Percentiles rank a stretch among this genome's conserved stretches.
Evolutionary conservation across 352 stramenopile species (phyloP).

Genomic region (Phytophthora cajani): DNA sequence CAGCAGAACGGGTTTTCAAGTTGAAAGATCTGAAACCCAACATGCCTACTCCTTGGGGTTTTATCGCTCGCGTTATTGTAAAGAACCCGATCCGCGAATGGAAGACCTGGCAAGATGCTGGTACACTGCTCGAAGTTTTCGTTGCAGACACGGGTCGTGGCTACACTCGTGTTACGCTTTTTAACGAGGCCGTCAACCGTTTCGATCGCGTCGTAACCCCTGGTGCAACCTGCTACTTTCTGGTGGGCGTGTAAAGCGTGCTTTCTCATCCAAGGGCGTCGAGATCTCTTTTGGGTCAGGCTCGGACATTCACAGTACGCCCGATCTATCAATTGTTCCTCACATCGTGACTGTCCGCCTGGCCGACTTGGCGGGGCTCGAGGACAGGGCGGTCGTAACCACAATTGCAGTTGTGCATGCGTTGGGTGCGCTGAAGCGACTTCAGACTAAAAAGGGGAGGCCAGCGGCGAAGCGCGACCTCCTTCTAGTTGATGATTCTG

Average conservation of each 20-base stretch:
- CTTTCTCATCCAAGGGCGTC: neutral
- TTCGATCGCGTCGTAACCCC: neutral
- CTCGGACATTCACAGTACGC: neutral
- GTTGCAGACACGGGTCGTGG: neutral
- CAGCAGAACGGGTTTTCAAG: neutral
- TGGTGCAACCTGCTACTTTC: neutral
- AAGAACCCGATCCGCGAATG: neutral
- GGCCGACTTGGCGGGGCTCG: neutral
- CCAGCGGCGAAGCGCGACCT: neutral
- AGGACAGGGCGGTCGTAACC: neutral
- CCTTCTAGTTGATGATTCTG: neutral
- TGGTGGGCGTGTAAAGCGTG: neutral
- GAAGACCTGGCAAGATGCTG: neutral
- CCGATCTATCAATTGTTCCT: neutral
- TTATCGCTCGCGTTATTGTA: neutral
- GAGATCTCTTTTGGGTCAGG: neutral
- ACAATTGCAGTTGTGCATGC: neutral
- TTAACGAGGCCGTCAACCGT: neutral
- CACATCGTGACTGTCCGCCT: neutral
- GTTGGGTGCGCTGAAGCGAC: neutral
- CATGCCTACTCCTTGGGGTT: neutral
- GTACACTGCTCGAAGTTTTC: neutral
- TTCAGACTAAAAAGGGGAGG: neutral
- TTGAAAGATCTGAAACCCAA: neutral
- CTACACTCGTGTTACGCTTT: neutral